phyloP scores from a whole-genome alignment of 352 stramenopile genomes.

The Phytophthora citricola region DNA sequence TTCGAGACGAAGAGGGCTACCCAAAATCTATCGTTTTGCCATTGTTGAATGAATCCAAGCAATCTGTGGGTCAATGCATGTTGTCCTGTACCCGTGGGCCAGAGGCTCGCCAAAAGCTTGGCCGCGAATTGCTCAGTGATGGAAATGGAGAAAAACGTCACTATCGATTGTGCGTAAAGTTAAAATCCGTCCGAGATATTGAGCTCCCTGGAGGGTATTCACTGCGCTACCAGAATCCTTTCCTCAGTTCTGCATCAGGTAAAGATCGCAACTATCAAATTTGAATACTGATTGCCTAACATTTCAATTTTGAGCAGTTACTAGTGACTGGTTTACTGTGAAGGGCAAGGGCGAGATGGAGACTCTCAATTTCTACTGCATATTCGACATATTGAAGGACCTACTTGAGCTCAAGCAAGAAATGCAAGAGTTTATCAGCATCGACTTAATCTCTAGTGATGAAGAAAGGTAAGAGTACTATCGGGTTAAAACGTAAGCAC shows the following conservation, averaged over 20 bases:
- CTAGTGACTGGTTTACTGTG: slow-evolving; percentile 42
- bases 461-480: slow-evolving; percentile 23
- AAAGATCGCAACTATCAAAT: neutral
- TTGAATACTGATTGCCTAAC: neutral
- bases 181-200: slow-evolving; percentile 49
- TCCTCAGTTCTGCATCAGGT: slow-evolving; percentile 44
- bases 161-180: slow-evolving; percentile 47
- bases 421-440: slow-evolving; percentile 52
- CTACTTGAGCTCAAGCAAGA: slow-evolving; percentile 46
- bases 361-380: slow-evolving; percentile 46
- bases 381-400: slow-evolving; percentile 51
- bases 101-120: slow-evolving; percentile 5
- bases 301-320: slow-evolving; percentile 35
- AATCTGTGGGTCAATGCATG: slow-evolving; percentile 24
- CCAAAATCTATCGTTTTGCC: slow-evolving; percentile 22
- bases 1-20: slow-evolving; percentile 15
- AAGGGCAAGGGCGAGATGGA: slow-evolving; percentile 45
- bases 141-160: slow-evolving; percentile 17
- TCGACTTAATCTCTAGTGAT: slow-evolving; percentile 45
- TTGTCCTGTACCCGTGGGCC: slow-evolving; percentile 14
- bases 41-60: slow-evolving; percentile 24
- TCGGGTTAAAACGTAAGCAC: neutral
- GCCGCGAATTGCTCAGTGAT: slow-evolving; percentile 10
- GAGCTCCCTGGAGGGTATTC: slow-evolving; percentile 31
- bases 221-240: slow-evolving; percentile 49